Evolutionary conservation across 164 flowering plant species (phyloP).

Genomic region (Taxillus chinensis): DNA sequence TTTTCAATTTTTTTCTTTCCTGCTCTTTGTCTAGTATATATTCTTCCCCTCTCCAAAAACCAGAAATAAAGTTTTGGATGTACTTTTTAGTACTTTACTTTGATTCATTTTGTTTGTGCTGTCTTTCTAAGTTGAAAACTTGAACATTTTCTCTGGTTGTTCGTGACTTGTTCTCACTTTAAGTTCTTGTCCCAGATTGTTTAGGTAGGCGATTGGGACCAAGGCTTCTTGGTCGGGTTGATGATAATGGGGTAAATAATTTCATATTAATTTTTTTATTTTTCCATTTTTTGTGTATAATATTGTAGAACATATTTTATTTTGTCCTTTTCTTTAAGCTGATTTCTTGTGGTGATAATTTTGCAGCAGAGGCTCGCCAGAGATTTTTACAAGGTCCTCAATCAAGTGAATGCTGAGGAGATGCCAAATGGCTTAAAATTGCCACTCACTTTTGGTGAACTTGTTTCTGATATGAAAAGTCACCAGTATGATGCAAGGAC

Average conservation of each 20-base stretch:
- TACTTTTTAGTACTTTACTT: too few species aligned
- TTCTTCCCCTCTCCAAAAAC: too few species aligned
- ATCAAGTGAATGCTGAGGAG: conserved; percentile 66
- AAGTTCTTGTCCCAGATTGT: conserved; percentile 55
- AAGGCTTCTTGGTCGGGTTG: conserved; percentile 70
- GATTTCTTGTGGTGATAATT: conserved; percentile 13
- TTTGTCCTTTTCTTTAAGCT: conserved; percentile 3
- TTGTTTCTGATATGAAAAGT: conserved; percentile 74
- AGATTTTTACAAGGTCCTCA: conserved; percentile 71
- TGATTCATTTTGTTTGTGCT: too few species aligned
- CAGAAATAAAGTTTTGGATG: too few species aligned
- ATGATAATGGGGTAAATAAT: conserved; percentile 69
- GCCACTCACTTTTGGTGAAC: conserved; percentile 62
- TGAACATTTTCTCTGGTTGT: neutral
- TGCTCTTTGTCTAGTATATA: too few species aligned
- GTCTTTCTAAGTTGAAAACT: neutral
- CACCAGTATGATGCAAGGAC: conserved; percentile 72
- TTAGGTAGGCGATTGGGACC: conserved; percentile 92
- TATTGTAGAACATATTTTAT: neutral
- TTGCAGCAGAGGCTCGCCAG: conserved; percentile 61
- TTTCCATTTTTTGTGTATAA: neutral
- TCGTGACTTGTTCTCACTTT: neutral
- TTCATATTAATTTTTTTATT: neutral
- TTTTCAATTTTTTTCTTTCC: too few species aligned
- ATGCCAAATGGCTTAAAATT: conserved; percentile 65